Base-by-base conservation (phyloP, 768 basidiomycete genomes). In the Hygrophorus pudorinus region DNA sequence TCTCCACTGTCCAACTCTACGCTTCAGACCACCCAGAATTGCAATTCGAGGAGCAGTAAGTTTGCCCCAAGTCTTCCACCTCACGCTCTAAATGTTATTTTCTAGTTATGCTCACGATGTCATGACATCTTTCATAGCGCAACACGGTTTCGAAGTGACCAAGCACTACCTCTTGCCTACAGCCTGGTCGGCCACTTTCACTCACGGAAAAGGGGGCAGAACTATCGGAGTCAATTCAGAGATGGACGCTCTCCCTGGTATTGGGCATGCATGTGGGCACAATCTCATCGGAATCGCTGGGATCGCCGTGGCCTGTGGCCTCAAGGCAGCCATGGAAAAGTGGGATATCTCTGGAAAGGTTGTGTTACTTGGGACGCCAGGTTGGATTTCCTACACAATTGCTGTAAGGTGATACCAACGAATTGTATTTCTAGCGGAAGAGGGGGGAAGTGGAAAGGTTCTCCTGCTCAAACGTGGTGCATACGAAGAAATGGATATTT, bases 151-250 rank as follows among this genome's bases (percentile, higher is more conserved):
- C 56, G 59, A 70, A 12, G 80, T 86, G 11, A 72, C 70, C 32
- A 69, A 62, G 41, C 73, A 84, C 37, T 73, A 78, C 52, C 69
- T 72, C 40, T 65, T 89, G 18, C 68, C 75, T 13, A 90, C 86
- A 0, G 86, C 84, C 3, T 88, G 86, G 86, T 63, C 70, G 16
- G 87, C 87, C 0, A 72, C 70, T 1, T 88, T 75, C 52, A 64
- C 70, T 12, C 69, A 79, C 51, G 81, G 83, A 9, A 58, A 65
- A 24, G 85, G 82, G 8, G 85, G 84, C 5, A 71, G 77, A 41
- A 78, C 73, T 0, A 73, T 89, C 27, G 86, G 86, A 0, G 65
- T 90, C 46, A 89, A 90, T 58, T 87, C 85, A 12, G 87, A 89
- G 73, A 79, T 81, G 78, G 78, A 80, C 44, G 81, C 80, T 1